These are phyloP conservation scores for Populus tremula DNA, from an alignment of 345 rosid genomes.

Conservation along the genomic window DNA sequence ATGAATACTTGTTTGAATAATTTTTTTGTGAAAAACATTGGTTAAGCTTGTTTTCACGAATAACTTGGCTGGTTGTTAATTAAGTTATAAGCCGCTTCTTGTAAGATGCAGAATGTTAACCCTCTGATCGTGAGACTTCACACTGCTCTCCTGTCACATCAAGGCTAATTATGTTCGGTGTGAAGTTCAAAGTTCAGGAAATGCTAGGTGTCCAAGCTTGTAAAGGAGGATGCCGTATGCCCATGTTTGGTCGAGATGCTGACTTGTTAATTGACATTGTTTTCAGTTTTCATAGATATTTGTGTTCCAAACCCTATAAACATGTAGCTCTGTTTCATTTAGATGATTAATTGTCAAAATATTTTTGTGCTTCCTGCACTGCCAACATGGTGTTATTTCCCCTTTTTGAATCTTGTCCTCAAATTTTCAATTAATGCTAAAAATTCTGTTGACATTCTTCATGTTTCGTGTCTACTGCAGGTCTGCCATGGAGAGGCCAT, in stretches of 20 bases:
- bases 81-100: neutral
- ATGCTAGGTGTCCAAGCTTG: neutral
- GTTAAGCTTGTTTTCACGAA: neutral
- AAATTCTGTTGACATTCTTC: neutral
- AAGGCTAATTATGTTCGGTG: neutral
- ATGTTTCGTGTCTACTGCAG: constrained; percentile 28
- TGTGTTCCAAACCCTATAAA: neutral
- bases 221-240: neutral
- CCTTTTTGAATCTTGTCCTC: neutral
- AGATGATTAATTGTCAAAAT: neutral
- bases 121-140: neutral
- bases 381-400: neutral
- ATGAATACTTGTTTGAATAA: neutral
- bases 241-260: neutral
- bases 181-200: neutral
- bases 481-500: constrained; percentile 45
- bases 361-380: neutral
- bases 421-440: neutral
- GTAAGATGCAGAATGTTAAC: neutral
- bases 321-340: neutral
- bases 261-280: neutral
- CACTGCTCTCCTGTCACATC: neutral
- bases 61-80: neutral
- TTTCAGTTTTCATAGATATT: neutral
- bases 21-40: neutral